Evolutionary conservation across 345 rosid genomes (phyloP).

Genomic region (Gossypium turneri): DNA sequence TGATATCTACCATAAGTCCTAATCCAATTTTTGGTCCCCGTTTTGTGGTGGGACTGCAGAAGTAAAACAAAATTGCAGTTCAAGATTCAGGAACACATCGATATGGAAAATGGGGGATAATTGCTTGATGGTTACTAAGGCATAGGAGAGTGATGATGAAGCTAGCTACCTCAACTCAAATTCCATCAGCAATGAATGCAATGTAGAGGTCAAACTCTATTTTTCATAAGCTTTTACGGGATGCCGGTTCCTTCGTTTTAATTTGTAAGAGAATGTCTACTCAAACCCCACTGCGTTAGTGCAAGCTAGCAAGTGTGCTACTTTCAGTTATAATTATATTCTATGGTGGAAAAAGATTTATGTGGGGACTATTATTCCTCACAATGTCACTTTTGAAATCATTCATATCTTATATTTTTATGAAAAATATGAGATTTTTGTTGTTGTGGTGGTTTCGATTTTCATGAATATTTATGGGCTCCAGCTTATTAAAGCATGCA

Average conservation of each 20-base stretch:
- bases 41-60: constrained; percentile 29
- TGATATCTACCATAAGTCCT: constrained; percentile 1
- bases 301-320: constrained; percentile 27
- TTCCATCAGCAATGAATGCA: constrained; percentile 15
- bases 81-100: neutral
- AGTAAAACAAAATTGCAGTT: neutral
- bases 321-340: constrained; percentile 33
- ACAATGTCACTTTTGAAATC: constrained; percentile 29
- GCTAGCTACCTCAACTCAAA: neutral
- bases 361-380: constrained; percentile 50
- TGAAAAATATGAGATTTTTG: neutral
- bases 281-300: constrained; percentile 32
- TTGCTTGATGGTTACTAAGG: neutral
- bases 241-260: constrained; percentile 25
- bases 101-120: neutral
- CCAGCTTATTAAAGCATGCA: neutral
- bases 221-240: constrained; percentile 31
- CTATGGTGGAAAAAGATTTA: constrained; percentile 29
- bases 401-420: neutral
- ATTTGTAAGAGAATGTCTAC: constrained; percentile 24
- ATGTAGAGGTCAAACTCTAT: constrained; percentile 32
- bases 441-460: neutral
- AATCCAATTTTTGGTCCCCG: constrained; percentile 8
- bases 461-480: neutral
- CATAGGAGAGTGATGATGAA: neutral